These are phyloP conservation scores for Aspergillus hancockii DNA, from an alignment of 495 filamentous ascomycete genomes.

Conservation along the genomic window DNA sequence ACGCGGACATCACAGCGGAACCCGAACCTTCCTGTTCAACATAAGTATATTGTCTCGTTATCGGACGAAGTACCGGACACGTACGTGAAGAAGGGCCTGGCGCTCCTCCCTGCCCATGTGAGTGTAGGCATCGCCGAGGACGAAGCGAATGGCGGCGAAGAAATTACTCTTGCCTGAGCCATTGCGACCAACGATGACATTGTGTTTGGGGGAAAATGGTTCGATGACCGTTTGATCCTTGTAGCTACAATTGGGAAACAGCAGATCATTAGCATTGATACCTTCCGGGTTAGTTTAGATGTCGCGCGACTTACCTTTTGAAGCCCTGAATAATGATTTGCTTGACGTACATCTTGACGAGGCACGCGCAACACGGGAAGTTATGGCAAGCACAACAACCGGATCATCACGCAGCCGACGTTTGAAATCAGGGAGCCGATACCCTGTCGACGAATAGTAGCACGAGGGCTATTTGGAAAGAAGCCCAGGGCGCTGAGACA, in stretches of 20 bases:
- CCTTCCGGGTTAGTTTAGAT: neutral
- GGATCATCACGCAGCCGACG: conserved; percentile 41
- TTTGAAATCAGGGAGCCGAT: conserved; percentile 14
- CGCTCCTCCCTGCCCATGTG: conserved; percentile 96
- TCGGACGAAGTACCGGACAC: conserved; percentile 13
- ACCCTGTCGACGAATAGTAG: conserved; percentile 10
- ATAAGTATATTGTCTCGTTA: conserved; percentile 23
- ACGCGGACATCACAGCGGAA: conserved; percentile 97
- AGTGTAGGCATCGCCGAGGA: conserved; percentile 95
- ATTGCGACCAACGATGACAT: conserved; percentile 99
- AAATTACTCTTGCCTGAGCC: conserved; percentile 99
- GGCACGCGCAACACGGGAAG: conserved; percentile 36
- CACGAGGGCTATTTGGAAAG: neutral
- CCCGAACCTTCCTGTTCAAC: conserved; percentile 78
- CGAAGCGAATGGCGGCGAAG: conserved; percentile 98
- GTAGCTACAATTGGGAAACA: conserved; percentile 63
- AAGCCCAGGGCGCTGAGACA: neutral
- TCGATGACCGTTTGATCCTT: conserved; percentile 99
- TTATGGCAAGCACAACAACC: conserved; percentile 28
- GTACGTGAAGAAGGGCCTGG: conserved; percentile 83
- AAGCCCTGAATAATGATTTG: conserved; percentile 99
- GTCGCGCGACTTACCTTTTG: conserved; percentile 71
- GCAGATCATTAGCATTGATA: neutral
- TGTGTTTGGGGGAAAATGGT: conserved; percentile 95
- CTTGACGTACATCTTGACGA: conserved; percentile 89